Conservation (phyloP, 2,329 filamentous ascomycete genomes). For the Pseudogymnoascus sp. region DNA sequence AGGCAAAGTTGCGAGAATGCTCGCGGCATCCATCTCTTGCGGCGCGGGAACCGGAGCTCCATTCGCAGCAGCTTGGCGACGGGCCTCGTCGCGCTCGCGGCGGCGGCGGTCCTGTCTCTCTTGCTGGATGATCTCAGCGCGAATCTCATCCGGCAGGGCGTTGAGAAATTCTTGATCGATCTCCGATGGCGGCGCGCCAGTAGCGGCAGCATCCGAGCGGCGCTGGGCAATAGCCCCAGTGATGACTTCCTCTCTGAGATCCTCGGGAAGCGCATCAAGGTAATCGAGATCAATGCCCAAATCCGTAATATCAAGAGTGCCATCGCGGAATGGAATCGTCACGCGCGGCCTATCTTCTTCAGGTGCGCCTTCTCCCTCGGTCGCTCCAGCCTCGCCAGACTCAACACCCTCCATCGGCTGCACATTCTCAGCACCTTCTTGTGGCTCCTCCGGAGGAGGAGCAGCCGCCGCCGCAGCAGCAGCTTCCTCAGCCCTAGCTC, state of each 20-base stretch:
- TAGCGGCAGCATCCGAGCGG: conserved; percentile 65
- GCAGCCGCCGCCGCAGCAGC: conserved; percentile 42
- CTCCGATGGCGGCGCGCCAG: conserved; percentile 68
- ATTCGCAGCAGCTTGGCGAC: conserved; percentile 52
- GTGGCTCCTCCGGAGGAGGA: conserved; percentile 35
- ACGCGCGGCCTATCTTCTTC: conserved; percentile 53
- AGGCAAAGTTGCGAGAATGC: conserved; percentile 84
- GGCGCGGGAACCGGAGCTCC: conserved; percentile 31
- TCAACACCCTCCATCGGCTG: conserved; percentile 69
- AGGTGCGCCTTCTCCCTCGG: conserved; percentile 33
- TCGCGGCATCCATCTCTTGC: conserved; percentile 85
- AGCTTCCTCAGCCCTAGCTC: conserved; percentile 51
- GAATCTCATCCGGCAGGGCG: conserved; percentile 82
- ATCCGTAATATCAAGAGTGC: conserved; percentile 85
- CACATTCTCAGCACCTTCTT: conserved; percentile 20
- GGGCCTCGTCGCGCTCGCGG: conserved; percentile 73
- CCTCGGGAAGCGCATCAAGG: conserved; percentile 92
- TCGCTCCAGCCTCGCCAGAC: conserved; percentile 28
- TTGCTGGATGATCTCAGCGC: conserved; percentile 82
- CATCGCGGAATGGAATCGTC: conserved; percentile 75
- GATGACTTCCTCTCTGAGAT: conserved; percentile 91
- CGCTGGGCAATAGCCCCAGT: conserved; percentile 80
- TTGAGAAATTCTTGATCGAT: conserved; percentile 92
- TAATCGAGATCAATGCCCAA: conserved; percentile 93
- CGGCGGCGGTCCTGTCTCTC: conserved; percentile 84